Base-by-base conservation (phyloP, 2,329 filamentous ascomycete genomes). In the Colletotrichum salicis region DNA sequence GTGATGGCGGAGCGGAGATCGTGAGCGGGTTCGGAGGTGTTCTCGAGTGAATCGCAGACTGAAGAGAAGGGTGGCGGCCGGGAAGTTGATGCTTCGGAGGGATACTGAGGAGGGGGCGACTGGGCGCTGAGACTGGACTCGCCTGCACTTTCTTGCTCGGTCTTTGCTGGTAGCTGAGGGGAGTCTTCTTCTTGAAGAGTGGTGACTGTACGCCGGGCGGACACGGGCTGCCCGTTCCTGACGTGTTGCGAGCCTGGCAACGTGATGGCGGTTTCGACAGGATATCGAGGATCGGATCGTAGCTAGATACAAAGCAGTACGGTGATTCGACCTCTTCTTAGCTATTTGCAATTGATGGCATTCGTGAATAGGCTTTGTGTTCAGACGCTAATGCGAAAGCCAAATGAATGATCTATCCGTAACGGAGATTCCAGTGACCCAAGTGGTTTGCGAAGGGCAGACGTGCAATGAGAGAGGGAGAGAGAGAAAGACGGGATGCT, bases 51-150 rank as follows among this genome's bases (percentile, higher is more conserved):
- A 52, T 83, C 82, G 80, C 88, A 90, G 80, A 91, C 86, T 71
- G 88, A 90, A 69, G 87, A 90, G 77, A 91, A 91, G 37, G 89
- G 86, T 73, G 89, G 89, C 67, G 88, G 88, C 54, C 83, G 84
- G 61, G 85, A 86, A 70, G 84, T 83, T 64, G 86, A 88, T 45
- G 86, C 83, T 79, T 90, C 88, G 67, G 87, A 87, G 71, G 88
- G 88, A 80, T 91, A 91, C 78, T 86, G 86, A 63, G 90, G 89
- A 74, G 89, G 90, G 64, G 88, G 89, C 70, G 86, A 87, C 73
- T 83, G 85, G 73, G 82, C 81, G 73, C 81, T 79, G 71, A 72
- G 80, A 22, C 22, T 64, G 24, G 58, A 51, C 74, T 52, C 74
- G 56, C 37, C 64, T 73, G 22, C 12, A 19, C 48, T 29, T 64